Base-by-base conservation (phyloP, 352 stramenopile species). In the Blastocystis hominis region DNA sequence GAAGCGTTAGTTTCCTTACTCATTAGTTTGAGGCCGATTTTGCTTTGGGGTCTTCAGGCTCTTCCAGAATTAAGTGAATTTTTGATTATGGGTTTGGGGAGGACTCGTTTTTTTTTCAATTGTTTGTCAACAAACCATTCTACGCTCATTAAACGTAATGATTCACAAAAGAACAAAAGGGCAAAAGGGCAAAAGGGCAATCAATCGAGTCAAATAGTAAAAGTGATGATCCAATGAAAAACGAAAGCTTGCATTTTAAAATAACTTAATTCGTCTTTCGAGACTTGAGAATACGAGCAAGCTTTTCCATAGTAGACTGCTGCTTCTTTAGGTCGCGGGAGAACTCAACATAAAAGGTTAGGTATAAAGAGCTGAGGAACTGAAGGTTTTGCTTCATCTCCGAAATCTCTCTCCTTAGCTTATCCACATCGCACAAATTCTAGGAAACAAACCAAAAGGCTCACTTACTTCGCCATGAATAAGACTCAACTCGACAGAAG, bases 1-100 rank as follows among this genome's bases (percentile, higher is more conserved):
- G 63, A 86, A 86, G 76, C 76, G 59, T 76, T 86, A 86, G 76
- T 86, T 86, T 86, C 76, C 76, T 86, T 86, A 86, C 76, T 86
- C 76, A 86, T 86, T 86, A 86, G 76, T 86, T 86, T 86, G 76
- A 86, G 76, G 76, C 76, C 42, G 38, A 56, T 62, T 42, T 2
- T 5, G 34, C 34, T 7, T 6, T 61, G 7, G 42, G 24, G n/a
- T 42, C 63, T 24, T 36, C 38, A 42, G 13, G 44, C 44, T 56
- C 6, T 15, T 17, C n/a, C 20, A 40, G 30, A 61, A 66, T 2
- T 17, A 4, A 64, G 6, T 0, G 10, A 34, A 40, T 64, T 63
- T 34, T 80, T 64, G 10, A 42, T 80, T 80, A 80, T 80, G 70
- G 70, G 70, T 80, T 47, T 64, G 38, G 15, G 1, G 30, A 10